Evolutionary conservation across 495 filamentous ascomycete species (phyloP), one percentile per base, ranked within the genome.

Genomic region (Xylaria venustula): DNA sequence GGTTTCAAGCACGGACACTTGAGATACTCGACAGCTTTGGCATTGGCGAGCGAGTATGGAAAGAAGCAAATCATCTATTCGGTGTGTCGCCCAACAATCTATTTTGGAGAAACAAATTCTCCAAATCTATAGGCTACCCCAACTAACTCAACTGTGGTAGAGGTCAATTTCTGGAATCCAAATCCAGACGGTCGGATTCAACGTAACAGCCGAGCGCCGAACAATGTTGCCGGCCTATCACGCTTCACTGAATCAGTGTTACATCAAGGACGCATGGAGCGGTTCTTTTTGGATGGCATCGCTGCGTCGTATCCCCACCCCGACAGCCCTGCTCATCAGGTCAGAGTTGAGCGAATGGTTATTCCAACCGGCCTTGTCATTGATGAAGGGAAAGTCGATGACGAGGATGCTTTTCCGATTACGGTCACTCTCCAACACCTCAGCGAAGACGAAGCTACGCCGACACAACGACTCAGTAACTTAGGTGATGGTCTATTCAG

Each of bases 1-100:
- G 70, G 51, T 73, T 63, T 62, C 65, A 70, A 50, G 42, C 54
- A 28, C 79, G 87, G n/a, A 87, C 78, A 4, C 65, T 87, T 14
- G 87, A 89, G 67, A 81, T 88, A 14, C 83, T 89, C 23, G 87
- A 90, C 54, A 84, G 82, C 56, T 84, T 90, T 64, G 87, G 84
- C 6, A 82, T 90, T 54, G 80, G 75, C 7, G 81, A 88, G 56
- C 77, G 79, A 8, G 79, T 81, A 8, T 81, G 78, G 74, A 81
- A 84, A 34, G 85, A 88, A 58, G 76, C 77, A n/a, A 81, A 83
- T 67, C 76, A 81, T 45, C 78, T 83, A 71, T 61, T 75, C 6
- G 71, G 70, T 68, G 58, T 22, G 55, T 5, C 9, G n/a, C 48
- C 5, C 12, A 53, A 58, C 15, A 2, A 17, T 1, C 40, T 40